Evolutionary conservation across 2,329 filamentous ascomycete genomes (phyloP), one percentile per base, ranked within the genome.

Genomic region (Cadophora luteo-olivacea): DNA sequence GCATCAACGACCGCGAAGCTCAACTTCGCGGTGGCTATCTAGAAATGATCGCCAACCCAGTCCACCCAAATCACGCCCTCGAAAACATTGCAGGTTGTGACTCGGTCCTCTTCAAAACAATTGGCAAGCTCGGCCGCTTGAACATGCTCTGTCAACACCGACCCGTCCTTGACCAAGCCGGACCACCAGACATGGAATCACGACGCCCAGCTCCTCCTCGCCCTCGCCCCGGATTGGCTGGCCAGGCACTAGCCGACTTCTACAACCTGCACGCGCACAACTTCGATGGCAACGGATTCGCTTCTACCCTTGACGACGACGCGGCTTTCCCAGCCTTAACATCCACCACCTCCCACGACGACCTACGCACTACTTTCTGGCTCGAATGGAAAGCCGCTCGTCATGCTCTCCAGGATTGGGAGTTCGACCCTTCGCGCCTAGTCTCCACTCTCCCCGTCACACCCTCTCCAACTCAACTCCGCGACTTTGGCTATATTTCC

Each of bases 21-120:
- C 93, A 97, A 78, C 87, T 97, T 22, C 84, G 85, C 48, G 86
- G 86, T 32, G 83, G 85, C 41, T 87, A 86, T 63, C 79, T 91
- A 41, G 89, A 91, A 72, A 87, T 90, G 81, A 84, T 88, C 67
- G 87, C 69, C 84, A 89, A 71, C 86, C 88, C 14, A 84, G 87
- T 33, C 89, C 92, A 75, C 86, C 77, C 83, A 1, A 85, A 85
- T 51, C 79, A 83, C 19, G 82, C 83, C 52, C 78, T 87, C 3
- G 94, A 97, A 81, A 96, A 97, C 77, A 84, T 97, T 61, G 91
- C 94, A 2, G 94, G 94, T 49, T 97, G 94, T 77, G 94, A 97
- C 77, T 88, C 92, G 7, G 87, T 91, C 68, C 85, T 97, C 1
- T 97, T 97, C 86, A 93, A 91, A 80, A 89, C 93, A 6, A 91